phyloP scores from a whole-genome alignment of 192 early-diverging fungal species.

The Dimargaris xerosporica region DNA sequence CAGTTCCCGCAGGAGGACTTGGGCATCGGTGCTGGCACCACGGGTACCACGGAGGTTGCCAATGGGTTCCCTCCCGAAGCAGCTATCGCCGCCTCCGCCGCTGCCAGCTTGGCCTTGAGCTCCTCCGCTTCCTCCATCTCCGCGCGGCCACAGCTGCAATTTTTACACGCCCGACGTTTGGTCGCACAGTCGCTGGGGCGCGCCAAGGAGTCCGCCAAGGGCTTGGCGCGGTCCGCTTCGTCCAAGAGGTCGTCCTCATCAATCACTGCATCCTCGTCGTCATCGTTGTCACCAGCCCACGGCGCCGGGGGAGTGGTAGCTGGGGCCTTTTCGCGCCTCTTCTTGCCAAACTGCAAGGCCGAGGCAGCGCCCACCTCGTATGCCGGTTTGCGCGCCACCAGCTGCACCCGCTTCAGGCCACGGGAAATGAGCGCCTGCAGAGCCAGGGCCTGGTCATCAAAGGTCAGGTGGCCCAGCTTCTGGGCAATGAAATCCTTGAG shows the following conservation, averaged over 20 bases:
- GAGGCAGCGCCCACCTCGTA: slow-evolving; percentile 79
- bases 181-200: slow-evolving; percentile 61
- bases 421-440: not conserved
- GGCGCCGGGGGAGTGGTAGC: no score
- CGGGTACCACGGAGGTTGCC: slow-evolving; percentile 20
- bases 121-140: slow-evolving; percentile 51
- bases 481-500: not conserved
- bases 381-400: slow-evolving; percentile 40
- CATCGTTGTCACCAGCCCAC: slow-evolving; percentile 52
- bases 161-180: slow-evolving; percentile 91
- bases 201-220: slow-evolving; percentile 37
- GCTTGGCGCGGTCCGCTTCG: slow-evolving; percentile 63
- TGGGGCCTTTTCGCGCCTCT: no score
- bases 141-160: slow-evolving; percentile 87
- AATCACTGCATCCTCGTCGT: slow-evolving; percentile 62
- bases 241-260: slow-evolving; percentile 80
- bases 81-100: slow-evolving; percentile 24
- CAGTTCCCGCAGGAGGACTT: slow-evolving; percentile 64
- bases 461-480: not conserved
- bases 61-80: no score
- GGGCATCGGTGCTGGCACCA: slow-evolving; percentile 33
- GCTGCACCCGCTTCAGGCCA: not conserved
- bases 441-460: not conserved
- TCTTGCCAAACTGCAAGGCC: slow-evolving; percentile 66
- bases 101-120: slow-evolving; percentile 22